These are phyloP conservation scores for Mycena kentingensis DNA, from an alignment of 768 basidiomycete genomes.

Conservation along the genomic window DNA sequence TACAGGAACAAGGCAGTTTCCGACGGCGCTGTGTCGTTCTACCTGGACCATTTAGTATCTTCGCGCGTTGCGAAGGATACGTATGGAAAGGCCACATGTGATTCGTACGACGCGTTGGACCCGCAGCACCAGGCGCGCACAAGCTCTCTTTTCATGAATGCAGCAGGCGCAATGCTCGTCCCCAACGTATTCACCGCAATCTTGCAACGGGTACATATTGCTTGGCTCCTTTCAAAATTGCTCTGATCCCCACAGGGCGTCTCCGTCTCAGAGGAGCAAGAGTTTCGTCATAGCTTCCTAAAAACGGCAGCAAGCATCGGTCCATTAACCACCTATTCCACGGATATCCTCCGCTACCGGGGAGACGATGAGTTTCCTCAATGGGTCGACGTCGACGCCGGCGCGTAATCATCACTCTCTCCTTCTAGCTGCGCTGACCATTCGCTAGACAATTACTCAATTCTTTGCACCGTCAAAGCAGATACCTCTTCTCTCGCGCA, in stretches of 20 bases:
- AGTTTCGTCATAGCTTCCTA: slow-evolving; percentile 2
- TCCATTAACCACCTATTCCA: neutral
- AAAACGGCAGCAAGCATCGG: neutral
- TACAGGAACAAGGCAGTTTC: slow-evolving; percentile 22
- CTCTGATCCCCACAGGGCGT: slow-evolving; percentile 45
- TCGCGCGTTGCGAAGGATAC: slow-evolving; percentile 11
- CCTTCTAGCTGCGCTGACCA: too few species aligned
- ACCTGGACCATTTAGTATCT: slow-evolving; percentile 17
- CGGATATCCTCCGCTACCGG: slow-evolving; percentile 4
- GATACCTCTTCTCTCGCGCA: too few species aligned
- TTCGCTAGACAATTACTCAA: too few species aligned
- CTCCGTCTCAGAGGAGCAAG: slow-evolving; percentile 20
- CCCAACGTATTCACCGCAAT: too few species aligned
- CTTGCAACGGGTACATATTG: too few species aligned
- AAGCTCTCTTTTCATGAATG: neutral
- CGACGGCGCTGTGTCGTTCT: slow-evolving; percentile 19
- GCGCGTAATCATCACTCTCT: too few species aligned
- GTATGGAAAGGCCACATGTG: slow-evolving; percentile 1
- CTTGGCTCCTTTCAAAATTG: too few species aligned
- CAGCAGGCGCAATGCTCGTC: neutral
- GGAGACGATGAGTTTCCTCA: slow-evolving; percentile 6
- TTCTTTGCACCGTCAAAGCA: too few species aligned
- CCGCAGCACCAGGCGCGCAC: neutral
- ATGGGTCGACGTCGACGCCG: slow-evolving; percentile 15
- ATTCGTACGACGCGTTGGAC: neutral